These are phyloP conservation scores for Vaccinium corymbosum DNA, from an alignment of 148 eudicot genomes.

Conservation along the genomic window DNA sequence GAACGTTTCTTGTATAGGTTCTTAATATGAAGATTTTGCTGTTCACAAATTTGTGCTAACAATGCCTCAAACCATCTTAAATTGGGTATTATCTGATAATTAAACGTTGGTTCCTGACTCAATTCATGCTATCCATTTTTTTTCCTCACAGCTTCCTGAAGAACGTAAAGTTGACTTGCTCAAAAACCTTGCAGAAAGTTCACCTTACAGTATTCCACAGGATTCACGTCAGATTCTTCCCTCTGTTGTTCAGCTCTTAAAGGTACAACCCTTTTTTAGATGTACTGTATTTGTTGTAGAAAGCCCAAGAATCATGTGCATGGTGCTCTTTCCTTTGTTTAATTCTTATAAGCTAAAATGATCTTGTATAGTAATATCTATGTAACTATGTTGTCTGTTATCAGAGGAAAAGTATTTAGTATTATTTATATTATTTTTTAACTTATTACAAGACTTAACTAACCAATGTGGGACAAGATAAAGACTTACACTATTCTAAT, in stretches of 20 bases:
- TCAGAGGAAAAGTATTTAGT: no score
- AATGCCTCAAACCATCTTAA: background rate
- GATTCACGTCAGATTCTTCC: slow-evolving; percentile 88
- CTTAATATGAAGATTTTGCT: background rate
- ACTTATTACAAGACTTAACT: no score
- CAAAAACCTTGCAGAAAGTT: slow-evolving; percentile 90
- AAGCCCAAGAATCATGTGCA: slow-evolving; percentile 2
- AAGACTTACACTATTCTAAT: no score
- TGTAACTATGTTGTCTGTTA: background rate
- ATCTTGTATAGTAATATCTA: background rate
- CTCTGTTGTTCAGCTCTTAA: slow-evolving; percentile 71
- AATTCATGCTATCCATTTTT: background rate
- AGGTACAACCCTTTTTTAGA: slow-evolving; percentile 40
- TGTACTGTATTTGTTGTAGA: background rate
- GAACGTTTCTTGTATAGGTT: background rate
- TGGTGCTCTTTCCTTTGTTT: background rate
- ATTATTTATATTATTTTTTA: no score
- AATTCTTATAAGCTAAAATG: background rate
- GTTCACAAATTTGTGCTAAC: background rate
- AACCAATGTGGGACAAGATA: no score
- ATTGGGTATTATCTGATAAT: background rate
- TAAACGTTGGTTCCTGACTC: background rate
- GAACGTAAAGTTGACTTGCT: slow-evolving; percentile 84
- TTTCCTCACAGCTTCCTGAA: slow-evolving; percentile 70
- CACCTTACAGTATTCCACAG: slow-evolving; percentile 72